Evolutionary conservation across 148 eudicot genomes (phyloP).

Genomic region (Fagopyrum esculentum): DNA sequence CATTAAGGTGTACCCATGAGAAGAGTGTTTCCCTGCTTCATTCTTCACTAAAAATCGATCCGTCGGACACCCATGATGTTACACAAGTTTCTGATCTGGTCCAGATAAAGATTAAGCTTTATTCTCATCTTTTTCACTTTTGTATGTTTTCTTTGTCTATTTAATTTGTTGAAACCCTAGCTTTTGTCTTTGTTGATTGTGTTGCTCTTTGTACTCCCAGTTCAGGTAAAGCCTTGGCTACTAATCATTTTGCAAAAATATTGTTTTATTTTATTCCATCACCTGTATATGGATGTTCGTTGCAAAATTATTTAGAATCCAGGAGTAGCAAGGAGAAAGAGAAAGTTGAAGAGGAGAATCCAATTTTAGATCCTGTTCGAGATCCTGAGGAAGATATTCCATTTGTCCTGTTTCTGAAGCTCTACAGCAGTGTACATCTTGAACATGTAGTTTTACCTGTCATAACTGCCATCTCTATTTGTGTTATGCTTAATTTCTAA

Average conservation of each 20-base stretch:
- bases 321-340: slow-evolving; percentile 72
- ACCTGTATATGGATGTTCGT: slow-evolving; percentile 34
- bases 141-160: no score
- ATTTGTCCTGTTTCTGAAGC: slow-evolving; percentile 60
- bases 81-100: no score
- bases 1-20: no score
- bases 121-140: no score
- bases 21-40: no score
- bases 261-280: slow-evolving; percentile 71
- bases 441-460: slow-evolving; percentile 59
- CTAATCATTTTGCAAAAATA: slow-evolving; percentile 75
- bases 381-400: slow-evolving; percentile 41
- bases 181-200: no score
- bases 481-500: slow-evolving; percentile 1
- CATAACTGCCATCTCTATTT: neutral
- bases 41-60: no score
- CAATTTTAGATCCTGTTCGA: slow-evolving; percentile 19
- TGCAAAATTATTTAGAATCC: slow-evolving; percentile 21
- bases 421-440: slow-evolving; percentile 76
- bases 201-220: no score
- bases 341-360: slow-evolving; percentile 47
- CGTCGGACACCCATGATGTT: no score
- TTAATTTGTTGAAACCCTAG: no score
- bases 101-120: no score
- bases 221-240: no score